These are phyloP conservation scores for Tricholoma sp. DNA, from an alignment of 768 basidiomycete species.

Conservation along the genomic window DNA sequence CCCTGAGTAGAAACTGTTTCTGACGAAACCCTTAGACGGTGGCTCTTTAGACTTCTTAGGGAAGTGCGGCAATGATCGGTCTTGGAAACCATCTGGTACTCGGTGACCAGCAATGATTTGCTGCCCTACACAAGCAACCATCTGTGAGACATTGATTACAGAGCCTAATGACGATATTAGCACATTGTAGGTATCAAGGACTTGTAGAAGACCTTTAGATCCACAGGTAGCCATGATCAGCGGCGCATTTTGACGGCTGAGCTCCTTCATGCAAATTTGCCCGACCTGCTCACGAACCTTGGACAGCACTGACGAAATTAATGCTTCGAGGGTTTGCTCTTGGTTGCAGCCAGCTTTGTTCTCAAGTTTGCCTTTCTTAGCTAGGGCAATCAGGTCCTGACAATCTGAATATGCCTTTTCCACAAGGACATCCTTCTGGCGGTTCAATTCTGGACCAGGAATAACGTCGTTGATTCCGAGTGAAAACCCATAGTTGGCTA, in stretches of 20 bases:
- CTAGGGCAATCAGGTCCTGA: constrained; percentile 78
- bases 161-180: constrained; percentile 50
- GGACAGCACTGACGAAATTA: constrained; percentile 89
- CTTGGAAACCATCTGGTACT: constrained; percentile 98
- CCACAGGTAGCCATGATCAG: constrained; percentile 99
- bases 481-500: constrained; percentile 96
- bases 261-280: constrained; percentile 95
- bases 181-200: neutral
- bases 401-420: constrained; percentile 87
- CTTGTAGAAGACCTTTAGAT: constrained; percentile 70
- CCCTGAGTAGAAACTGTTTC: constrained; percentile 95
- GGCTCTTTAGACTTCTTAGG: constrained; percentile 95
- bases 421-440: constrained; percentile 80
- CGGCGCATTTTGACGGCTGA: constrained; percentile 96
- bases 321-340: constrained; percentile 95
- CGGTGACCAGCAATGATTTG: constrained; percentile 98
- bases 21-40: constrained; percentile 96
- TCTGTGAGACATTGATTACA: constrained; percentile 98
- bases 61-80: constrained; percentile 98
- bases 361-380: constrained; percentile 87
- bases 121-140: constrained; percentile 99
- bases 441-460: constrained; percentile 78
- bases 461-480: constrained; percentile 98
- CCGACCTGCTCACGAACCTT: constrained; percentile 96
- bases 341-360: constrained; percentile 98